Evolutionary conservation across 2,329 filamentous ascomycete genomes (phyloP), one percentile per base, ranked within the genome.

Genomic region (Neopestalotiopsis sp.): DNA sequence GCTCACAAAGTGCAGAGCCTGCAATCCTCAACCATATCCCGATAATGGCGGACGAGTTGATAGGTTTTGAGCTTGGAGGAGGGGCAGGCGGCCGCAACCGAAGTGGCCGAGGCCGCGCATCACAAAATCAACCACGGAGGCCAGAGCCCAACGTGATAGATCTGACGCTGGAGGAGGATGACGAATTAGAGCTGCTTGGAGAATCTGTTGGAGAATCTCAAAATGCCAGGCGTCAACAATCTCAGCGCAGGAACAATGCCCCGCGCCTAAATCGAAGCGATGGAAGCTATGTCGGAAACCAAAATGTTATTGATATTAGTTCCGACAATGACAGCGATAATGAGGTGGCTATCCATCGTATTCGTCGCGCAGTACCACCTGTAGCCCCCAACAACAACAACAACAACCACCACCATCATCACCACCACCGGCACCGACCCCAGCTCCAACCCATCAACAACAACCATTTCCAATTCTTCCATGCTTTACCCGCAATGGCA

Each of bases 221-320:
- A 42, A 70, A 70, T 24, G 69, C 69, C 3, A 30, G 69, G 20
- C 61, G 69, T 38, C 53, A 67, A 58, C 69, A 70, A 61, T 69
- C 69, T 12, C 63, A 67, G 12, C 63, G 68, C 34, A 42, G 67
- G 9, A 59, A 64, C 40, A 66, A 53, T 38, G 75, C 75, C 17
- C 77, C 76, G 1, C 73, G 73, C 42, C 56, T 78, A 10, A 73
- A 74, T 24, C 73, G 77, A 17, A 78, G 75, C 61, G 77, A 79
- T 66, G 73, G 72, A 38, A 75, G 71, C 58, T 77, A 78, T 69
- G 70, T 77, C 38, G 65, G 64, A 20, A 45, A 66, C 45, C 67
- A 67, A 70, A 70, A 30, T 40, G 65, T 67, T 20, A 79, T 79
- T 59, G 66, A 77, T 28, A 71, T 78, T 14, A 71, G 74, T 56